Percentiles rank a stretch among this genome's conserved stretches.
Evolutionary conservation across 805 yeast species (phyloP).

Genomic region (Barnettozyma californica): DNA sequence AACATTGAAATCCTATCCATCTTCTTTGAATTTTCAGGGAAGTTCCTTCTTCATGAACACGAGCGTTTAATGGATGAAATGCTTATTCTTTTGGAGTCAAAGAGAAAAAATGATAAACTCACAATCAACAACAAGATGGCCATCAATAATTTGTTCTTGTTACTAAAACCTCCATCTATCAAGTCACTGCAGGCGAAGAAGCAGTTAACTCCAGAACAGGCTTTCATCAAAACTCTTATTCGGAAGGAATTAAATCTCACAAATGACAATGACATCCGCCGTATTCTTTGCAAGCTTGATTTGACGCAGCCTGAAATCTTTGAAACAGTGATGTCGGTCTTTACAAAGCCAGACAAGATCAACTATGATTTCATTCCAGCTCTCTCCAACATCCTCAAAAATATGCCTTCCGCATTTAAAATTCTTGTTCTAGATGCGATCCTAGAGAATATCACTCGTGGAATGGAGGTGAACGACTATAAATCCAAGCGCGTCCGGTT

Average conservation of each 20-base stretch:
- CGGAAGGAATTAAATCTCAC: slow-evolving; percentile 42
- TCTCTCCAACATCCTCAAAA: slow-evolving; percentile 44
- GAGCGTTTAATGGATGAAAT: slow-evolving; percentile 55
- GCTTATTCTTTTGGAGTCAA: slow-evolving; percentile 49
- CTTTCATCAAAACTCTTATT: slow-evolving; percentile 45
- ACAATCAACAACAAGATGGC: slow-evolving; percentile 52
- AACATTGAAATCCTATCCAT: slow-evolving; percentile 66
- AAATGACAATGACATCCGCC: slow-evolving; percentile 31
- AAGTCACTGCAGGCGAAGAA: slow-evolving; percentile 27
- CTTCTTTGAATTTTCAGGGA: slow-evolving; percentile 72
- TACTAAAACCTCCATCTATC: slow-evolving; percentile 51
- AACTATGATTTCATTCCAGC: slow-evolving; percentile 48
- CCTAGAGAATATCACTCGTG: slow-evolving; percentile 58
- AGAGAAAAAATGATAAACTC: slow-evolving; percentile 45
- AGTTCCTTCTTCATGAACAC: slow-evolving; percentile 56
- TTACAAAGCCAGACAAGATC: slow-evolving; percentile 57
- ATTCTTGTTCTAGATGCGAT: slow-evolving; percentile 52
- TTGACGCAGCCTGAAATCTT: slow-evolving; percentile 37
- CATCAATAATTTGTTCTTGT: slow-evolving; percentile 47
- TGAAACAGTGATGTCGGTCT: slow-evolving; percentile 33
- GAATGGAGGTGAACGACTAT: slow-evolving; percentile 61
- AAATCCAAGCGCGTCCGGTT: slow-evolving; percentile 54
- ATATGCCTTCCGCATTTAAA: slow-evolving; percentile 36
- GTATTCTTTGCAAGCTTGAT: slow-evolving; percentile 39
- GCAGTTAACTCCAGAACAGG: slow-evolving; percentile 37